Evolutionary conservation across 177 flowering plant genomes (phyloP).

Genomic region (Vitis hybrid): DNA sequence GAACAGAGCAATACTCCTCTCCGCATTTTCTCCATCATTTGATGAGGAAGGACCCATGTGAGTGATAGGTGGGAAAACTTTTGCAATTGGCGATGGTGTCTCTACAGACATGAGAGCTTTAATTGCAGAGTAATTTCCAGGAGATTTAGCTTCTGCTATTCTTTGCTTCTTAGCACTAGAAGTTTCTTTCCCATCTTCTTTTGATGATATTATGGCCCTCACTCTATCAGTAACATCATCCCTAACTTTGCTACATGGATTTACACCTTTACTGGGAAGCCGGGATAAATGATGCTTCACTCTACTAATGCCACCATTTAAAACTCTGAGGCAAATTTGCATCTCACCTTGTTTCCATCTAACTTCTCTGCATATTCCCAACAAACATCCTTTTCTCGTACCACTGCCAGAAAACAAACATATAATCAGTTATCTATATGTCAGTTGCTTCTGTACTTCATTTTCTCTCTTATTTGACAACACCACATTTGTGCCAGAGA

Average conservation of each 20-base stretch:
- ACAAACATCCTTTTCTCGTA: conserved; percentile 88
- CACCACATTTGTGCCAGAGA: neutral
- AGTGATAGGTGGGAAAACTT: conserved; percentile 40
- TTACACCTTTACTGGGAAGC: conserved; percentile 92
- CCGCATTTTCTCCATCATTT: no score
- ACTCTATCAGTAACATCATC: conserved; percentile 88
- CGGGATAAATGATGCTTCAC: conserved; percentile 92
- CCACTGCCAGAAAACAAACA: conserved; percentile 55
- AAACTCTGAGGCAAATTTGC: conserved; percentile 72
- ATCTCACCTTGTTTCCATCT: conserved; percentile 88
- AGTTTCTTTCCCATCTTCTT: conserved; percentile 73
- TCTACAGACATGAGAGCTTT: conserved; percentile 47
- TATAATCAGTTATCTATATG: neutral
- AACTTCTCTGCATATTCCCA: conserved; percentile 96
- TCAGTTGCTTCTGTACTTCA: neutral
- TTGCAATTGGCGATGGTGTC: conserved; percentile 33
- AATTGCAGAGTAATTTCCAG: conserved; percentile 30
- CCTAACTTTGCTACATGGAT: conserved; percentile 87
- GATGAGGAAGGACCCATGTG: conserved; percentile 28
- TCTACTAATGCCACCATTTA: conserved; percentile 94
- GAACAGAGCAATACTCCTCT: no score
- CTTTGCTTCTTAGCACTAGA: conserved; percentile 51
- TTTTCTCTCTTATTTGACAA: neutral
- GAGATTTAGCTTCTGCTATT: conserved; percentile 44
- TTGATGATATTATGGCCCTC: conserved; percentile 58